Evolutionary conservation across 176 grass and related monocot genomes (phyloP), one percentile per base, ranked within the genome.

Genomic region (Microstegium vimineum): DNA sequence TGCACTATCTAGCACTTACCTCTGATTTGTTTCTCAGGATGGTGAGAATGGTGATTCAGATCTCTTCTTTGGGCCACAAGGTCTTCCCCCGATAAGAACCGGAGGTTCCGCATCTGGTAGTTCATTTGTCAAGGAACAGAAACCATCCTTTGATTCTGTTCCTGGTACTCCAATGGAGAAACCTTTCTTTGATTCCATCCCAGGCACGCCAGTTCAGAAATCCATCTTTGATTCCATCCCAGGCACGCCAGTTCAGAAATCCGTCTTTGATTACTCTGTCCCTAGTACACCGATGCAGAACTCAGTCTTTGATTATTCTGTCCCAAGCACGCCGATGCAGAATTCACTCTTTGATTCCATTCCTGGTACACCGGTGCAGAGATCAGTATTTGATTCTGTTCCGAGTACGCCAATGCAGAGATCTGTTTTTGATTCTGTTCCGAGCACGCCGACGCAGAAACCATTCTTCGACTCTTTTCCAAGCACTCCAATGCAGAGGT

Each of bases 21-120:
- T 81, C 52, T 41, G 59, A 71, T 68, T 23, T 77, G 23, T 91
- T 78, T 67, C 41, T 32, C 82, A 97, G 95, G 95, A 97, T 41
- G 88, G 84, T 82, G 91, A 91, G 38, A 84, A 91, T 87, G 79
- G 87, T 66, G 92, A 90, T 68, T 95, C 87, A 60, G 89, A 93
- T 87, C 93, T 93, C n/a, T 94, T 92, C 76, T 95, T 94, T 76
- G 96, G 93, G 18, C 87, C 89, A 49, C 83, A 85, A 23, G 93
- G 92, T 60, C 91, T 97, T 40, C 87, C 90, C 68, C 92, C 94
- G 2, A 97, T 97, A 69, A 94, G 91, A 61, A 94, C 96, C 4
- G 96, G 82, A 27, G 94, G 88, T 67, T 90, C 89, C 43, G 83
- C 79, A 46, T 87, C 88, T 81, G 76, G 67, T 45, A 86, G 73